Percentiles rank a stretch among this genome's conserved stretches.
Conservation (phyloP, 805 yeast species). For the Komagataella ulmi region DNA sequence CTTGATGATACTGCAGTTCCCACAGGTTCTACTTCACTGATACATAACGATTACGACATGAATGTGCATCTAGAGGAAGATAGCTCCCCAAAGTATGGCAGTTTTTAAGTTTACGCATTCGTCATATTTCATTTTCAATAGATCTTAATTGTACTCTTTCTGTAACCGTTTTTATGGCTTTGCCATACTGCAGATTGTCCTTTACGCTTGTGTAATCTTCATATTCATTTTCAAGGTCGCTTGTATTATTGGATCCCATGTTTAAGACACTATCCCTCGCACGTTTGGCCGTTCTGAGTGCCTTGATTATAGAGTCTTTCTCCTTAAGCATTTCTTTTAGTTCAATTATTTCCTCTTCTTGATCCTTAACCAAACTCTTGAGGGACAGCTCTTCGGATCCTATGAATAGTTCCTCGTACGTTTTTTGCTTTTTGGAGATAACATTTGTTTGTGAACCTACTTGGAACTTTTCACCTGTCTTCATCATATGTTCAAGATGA, state of each 20-base stretch:
- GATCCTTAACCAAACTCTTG: slow-evolving; percentile 31
- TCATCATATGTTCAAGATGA: slow-evolving; percentile 44
- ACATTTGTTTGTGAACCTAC: not conserved
- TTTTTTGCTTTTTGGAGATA: not conserved
- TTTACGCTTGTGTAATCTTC: not conserved
- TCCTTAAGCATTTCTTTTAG: slow-evolving; percentile 49
- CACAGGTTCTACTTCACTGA: not conserved
- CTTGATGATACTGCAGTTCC: not conserved
- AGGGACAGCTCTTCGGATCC: not conserved
- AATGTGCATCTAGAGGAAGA: not conserved
- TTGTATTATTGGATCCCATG: not conserved
- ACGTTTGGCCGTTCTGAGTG: slow-evolving; percentile 52
- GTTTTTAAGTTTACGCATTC: not conserved
- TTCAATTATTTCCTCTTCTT: slow-evolving; percentile 55
- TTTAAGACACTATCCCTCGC: slow-evolving; percentile 27
- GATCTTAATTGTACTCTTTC: not conserved
- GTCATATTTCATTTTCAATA: not conserved
- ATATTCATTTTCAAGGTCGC: not conserved
- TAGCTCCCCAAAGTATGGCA: not conserved
- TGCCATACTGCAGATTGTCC: not conserved
- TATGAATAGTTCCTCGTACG: not conserved
- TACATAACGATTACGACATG: not conserved
- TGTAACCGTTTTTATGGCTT: not conserved
- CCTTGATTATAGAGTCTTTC: slow-evolving; percentile 69
- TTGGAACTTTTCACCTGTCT: slow-evolving; percentile 7